A percentile compares a stretch with the other conserved stretches of the same genome.
Evolutionary conservation across 176 grass and related monocot genomes (phyloP).

Genomic region (Oryza nivara): DNA sequence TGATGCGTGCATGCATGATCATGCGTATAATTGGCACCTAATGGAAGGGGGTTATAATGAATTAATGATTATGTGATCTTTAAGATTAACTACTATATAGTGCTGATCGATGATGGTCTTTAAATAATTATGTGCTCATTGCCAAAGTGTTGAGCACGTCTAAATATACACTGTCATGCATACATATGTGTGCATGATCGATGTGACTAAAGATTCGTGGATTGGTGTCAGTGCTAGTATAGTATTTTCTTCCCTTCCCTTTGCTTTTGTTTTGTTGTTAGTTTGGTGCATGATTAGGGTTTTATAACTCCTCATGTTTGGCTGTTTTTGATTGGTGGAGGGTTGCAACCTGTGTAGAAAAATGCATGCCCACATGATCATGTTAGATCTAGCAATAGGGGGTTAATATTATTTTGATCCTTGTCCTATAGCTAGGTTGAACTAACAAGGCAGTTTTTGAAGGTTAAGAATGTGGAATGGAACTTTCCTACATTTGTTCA

Average conservation of each 20-base stretch:
- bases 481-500: not conserved
- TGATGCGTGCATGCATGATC: constrained; percentile 42
- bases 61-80: constrained; percentile 19
- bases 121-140: constrained; percentile 42
- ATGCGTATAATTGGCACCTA: constrained; percentile 46
- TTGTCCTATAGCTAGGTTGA: constrained; percentile 42
- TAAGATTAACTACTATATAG: not conserved
- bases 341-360: constrained; percentile 49
- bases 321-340: constrained; percentile 35
- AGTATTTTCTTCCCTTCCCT: not conserved
- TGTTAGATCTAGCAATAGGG: constrained; percentile 51
- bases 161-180: constrained; percentile 4
- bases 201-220: constrained; percentile 34
- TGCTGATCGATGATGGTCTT: constrained; percentile 40
- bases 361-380: constrained; percentile 44
- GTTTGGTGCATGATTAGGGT: constrained; percentile 40
- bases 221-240: constrained; percentile 4
- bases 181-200: constrained; percentile 28
- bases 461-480: not conserved
- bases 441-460: constrained; percentile 28
- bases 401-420: constrained; percentile 38
- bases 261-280: constrained; percentile 48
- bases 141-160: constrained; percentile 42
- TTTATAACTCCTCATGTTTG: constrained; percentile 40
- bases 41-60: constrained; percentile 26